These are phyloP conservation scores for Phialophora chinensis DNA, from an alignment of 2,329 filamentous ascomycete species.

Conservation along the genomic window DNA sequence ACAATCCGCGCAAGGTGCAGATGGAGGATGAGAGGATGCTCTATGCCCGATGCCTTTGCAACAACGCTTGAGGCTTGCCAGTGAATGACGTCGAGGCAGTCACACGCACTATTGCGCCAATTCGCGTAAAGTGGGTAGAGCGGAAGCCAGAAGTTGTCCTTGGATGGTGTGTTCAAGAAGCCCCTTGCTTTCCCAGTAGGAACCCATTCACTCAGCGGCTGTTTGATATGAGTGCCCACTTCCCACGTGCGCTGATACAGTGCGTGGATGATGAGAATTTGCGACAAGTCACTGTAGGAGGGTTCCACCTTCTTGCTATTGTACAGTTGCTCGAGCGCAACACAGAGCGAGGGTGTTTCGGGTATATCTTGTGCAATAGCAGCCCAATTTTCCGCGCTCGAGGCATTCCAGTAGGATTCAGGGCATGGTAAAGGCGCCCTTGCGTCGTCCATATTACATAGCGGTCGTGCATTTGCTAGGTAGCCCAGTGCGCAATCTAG, in stretches of 20 bases:
- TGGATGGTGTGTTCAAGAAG: constrained; percentile 44
- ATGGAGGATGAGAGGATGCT: constrained; percentile 62
- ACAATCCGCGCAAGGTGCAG: constrained; percentile 62
- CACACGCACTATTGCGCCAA: constrained; percentile 52
- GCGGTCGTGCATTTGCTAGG: constrained; percentile 44
- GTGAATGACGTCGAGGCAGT: constrained; percentile 61
- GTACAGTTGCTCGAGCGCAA: constrained; percentile 55
- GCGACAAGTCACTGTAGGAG: constrained; percentile 56
- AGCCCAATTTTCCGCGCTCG: constrained; percentile 44
- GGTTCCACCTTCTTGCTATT: constrained; percentile 55
- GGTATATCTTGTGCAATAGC: constrained; percentile 13
- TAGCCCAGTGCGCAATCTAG: constrained; percentile 48
- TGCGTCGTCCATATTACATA: constrained; percentile 48
- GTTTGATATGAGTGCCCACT: constrained; percentile 53
- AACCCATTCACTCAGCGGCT: constrained; percentile 55
- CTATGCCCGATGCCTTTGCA: constrained; percentile 56
- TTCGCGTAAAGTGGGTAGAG: constrained; percentile 55
- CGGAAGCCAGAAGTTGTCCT: constrained; percentile 54
- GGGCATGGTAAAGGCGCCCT: constrained; percentile 48
- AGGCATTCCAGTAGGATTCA: constrained; percentile 51
- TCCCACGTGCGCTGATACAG: constrained; percentile 59
- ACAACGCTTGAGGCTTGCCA: constrained; percentile 63
- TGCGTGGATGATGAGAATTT: constrained; percentile 57
- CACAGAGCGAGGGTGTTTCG: constrained; percentile 23
- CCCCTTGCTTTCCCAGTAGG: constrained; percentile 51